Base-by-base conservation (phyloP, 768 basidiomycete genomes). In the Rhizopogon vesiculosus region DNA sequence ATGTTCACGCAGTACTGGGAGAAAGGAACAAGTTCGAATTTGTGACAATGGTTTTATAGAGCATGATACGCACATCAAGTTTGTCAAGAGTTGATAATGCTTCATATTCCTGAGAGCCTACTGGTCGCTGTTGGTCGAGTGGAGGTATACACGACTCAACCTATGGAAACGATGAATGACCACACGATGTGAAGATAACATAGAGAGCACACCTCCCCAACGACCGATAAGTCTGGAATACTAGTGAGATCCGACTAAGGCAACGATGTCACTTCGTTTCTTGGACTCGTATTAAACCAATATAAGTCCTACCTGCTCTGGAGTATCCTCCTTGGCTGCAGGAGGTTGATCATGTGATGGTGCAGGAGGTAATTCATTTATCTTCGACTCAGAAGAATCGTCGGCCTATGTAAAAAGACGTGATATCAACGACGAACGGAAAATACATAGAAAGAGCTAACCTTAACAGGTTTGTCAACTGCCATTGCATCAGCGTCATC, bases 1-100 rank as follows among this genome's bases (percentile, higher is more conserved):
- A 92, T 77, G 56, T 86, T 83, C 39, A 81, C 69, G 64, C 87
- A 89, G 60, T 90, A 91, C 87, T 90, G 59, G 31, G 13, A 31
- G 40, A 5, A 9, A 38, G 22, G 9, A 2, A 42, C n/a, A 4
- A 18, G 19, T 35, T 40, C 39, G 50, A 45, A 49, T 18, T 5
- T 41, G 63, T 42, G 54, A 58, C 33, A 22, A 44, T 33, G 31
- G 5, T 18, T 18, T 25, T 31, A 41, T 19, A 43, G 41, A 45
- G 7, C 38, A 48, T 42, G 28, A 28, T 7, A 53, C 79, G 62
- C 57, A 80, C 83, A 50, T 81, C 81, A 15, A 81, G 66, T 62
- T 83, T 84, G 59, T 80, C 79, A 7, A 82, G 48, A 2, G 63
- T 66, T 1, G 75, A 66, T 2, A 84, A 67, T 22, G 61, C 61